Base-by-base conservation (phyloP, 345 rosid species). In the Eucalyptus cloeziana region DNA sequence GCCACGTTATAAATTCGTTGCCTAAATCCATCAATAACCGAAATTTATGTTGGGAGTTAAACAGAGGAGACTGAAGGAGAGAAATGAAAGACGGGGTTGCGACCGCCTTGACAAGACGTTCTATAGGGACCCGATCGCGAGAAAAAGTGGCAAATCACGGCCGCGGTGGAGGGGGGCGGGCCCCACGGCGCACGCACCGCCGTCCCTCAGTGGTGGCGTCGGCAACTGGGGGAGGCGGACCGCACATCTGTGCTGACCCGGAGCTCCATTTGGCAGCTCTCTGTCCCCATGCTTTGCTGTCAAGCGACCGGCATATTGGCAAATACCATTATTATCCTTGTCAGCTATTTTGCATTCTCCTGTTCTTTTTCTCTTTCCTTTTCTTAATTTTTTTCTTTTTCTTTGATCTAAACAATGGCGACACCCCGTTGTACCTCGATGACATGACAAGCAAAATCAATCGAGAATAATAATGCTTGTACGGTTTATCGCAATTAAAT, bases 361-460 rank as follows among this genome's bases (percentile, higher is more conserved):
- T 21, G 2, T 37, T 21, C 14, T 10, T 15, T n/a, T 12, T 62
- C 15, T 10, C 7, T 19, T 10, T 12, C 5, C 4, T 16, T 62
- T 27, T 11, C 3, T 17, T 19, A 17, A 51, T 7, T 7, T 17
- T 51, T 51, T 7, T 7, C 14, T n/a, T 13, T 51, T 51, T 7
- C 15, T n/a, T n/a, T 13, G 3, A 5, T n/a, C 19, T 6, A 64
- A n/a, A 37, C 71, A 7, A n/a, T 4, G 19, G 5, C 10, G 5
- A 13, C 19, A 7, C 6, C 1, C 13, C 6, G 1, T 22, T 56
- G 3, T 5, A 30, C 3, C 10, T 60, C 16, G 2, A 5, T 27
- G 16, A n/a, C 7, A 10, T 4, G 21, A n/a, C 10, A 2, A 15
- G 5, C 5, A 15, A 0, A 15, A 15, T 7, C 11, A 7, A 64